phyloP scores from a whole-genome alignment of 2,329 filamentous ascomycete genomes.

The Fusarium acutatum region DNA sequence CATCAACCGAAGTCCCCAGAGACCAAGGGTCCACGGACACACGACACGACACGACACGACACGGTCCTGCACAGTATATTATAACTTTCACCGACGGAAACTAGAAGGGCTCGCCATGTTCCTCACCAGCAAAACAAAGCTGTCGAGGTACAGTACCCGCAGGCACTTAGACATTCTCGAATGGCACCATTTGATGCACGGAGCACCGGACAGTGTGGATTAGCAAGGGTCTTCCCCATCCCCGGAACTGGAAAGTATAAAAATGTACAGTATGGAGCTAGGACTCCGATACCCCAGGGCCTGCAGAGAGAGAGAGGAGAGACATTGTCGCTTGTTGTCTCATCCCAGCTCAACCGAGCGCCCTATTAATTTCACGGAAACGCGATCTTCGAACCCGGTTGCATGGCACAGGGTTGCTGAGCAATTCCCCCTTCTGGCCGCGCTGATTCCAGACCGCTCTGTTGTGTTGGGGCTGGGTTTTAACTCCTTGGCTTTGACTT shows the following conservation, averaged over 20 bases:
- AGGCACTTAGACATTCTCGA: constrained; percentile 16
- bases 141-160: constrained; percentile 4
- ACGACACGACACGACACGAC: background rate
- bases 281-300: constrained; percentile 6
- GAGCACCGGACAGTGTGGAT: constrained; percentile 19
- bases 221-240: constrained; percentile 21
- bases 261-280: background rate
- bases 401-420: constrained; percentile 17
- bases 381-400: constrained; percentile 9
- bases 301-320: background rate
- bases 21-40: background rate
- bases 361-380: constrained; percentile 18
- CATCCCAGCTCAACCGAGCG: constrained; percentile 12
- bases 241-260: constrained; percentile 29
- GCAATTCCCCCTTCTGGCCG: constrained; percentile 14
- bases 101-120: constrained; percentile 14
- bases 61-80: constrained; percentile 1
- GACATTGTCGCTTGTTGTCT: background rate
- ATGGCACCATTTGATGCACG: constrained; percentile 27
- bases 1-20: background rate
- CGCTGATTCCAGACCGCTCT: constrained; percentile 10
- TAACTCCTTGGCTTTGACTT: background rate
- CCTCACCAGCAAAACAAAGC: constrained; percentile 8
- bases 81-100: constrained; percentile 22
- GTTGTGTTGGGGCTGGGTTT: background rate